Conservation (phyloP, 2,329 filamentous ascomycete genomes). For the Colletotrichum agaves region DNA sequence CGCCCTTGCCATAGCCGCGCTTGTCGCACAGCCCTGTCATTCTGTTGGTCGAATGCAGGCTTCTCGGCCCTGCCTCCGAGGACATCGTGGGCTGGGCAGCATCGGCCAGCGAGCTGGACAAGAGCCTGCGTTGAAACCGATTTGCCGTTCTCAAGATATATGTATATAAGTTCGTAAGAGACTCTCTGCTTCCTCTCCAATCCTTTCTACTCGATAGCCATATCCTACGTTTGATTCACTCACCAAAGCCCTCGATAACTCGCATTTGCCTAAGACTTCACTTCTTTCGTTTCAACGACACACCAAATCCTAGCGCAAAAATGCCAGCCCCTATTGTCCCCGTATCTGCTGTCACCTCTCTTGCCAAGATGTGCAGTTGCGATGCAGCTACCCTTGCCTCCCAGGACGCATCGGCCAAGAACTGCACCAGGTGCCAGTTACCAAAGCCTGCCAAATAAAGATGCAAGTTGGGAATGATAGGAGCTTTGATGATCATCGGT, state of each 20-base stretch:
- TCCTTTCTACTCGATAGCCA: neutral
- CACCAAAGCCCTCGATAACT: neutral
- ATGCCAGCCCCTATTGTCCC: slow-evolving; percentile 20
- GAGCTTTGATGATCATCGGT: neutral
- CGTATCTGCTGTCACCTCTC: slow-evolving; percentile 3
- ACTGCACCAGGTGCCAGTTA: slow-evolving; percentile 4
- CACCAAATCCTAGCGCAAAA: neutral
- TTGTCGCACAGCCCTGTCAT: neutral
- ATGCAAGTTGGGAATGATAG: neutral
- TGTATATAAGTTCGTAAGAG: neutral
- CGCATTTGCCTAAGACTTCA: neutral
- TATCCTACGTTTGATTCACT: neutral
- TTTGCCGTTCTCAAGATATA: neutral
- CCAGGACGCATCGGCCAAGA: neutral
- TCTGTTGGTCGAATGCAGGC: neutral
- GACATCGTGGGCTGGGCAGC: neutral
- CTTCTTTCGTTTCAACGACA: neutral
- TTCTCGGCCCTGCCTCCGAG: neutral
- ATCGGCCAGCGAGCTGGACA: neutral
- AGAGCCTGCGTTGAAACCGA: neutral
- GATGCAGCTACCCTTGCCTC: neutral
- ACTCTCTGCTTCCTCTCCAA: neutral
- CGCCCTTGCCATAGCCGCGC: neutral
- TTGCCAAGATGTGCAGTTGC: slow-evolving; percentile 11
- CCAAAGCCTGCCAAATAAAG: neutral